A percentile compares a stretch with the other conserved stretches of the same genome.
These are phyloP conservation scores for Euphorbia pulcherrima DNA, from an alignment of 345 rosid species.

Conservation along the genomic window DNA sequence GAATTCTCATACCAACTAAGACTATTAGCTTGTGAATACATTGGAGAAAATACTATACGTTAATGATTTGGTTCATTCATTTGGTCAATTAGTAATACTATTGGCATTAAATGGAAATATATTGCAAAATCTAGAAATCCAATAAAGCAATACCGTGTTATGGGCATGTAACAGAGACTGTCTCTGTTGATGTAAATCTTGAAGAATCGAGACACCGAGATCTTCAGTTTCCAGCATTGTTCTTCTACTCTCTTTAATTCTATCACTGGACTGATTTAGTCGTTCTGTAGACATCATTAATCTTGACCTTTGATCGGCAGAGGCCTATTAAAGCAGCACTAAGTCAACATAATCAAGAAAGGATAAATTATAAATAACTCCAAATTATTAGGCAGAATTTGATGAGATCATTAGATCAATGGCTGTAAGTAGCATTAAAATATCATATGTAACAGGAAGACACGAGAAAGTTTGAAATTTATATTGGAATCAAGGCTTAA, in stretches of 20 bases:
- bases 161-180: constrained; percentile 75
- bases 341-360: background rate
- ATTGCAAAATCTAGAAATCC: background rate
- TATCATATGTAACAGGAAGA: background rate
- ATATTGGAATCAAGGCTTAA: constrained; percentile 3
- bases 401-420: background rate
- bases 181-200: constrained; percentile 85
- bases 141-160: constrained; percentile 46
- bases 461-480: background rate
- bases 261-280: constrained; percentile 56
- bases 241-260: constrained; percentile 82
- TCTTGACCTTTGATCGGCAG: constrained; percentile 89
- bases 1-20: background rate
- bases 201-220: constrained; percentile 93
- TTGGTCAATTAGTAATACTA: background rate
- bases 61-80: background rate
- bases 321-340: constrained; percentile 45
- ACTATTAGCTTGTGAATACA: background rate
- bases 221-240: constrained; percentile 98
- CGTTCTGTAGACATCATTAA: constrained; percentile 75
- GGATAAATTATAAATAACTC: background rate
- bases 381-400: background rate
- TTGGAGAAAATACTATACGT: background rate
- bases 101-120: background rate
- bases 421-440: background rate